Evolutionary conservation across 2,329 filamentous ascomycete species (phyloP).

Genomic region (Verticillium isaacii): DNA sequence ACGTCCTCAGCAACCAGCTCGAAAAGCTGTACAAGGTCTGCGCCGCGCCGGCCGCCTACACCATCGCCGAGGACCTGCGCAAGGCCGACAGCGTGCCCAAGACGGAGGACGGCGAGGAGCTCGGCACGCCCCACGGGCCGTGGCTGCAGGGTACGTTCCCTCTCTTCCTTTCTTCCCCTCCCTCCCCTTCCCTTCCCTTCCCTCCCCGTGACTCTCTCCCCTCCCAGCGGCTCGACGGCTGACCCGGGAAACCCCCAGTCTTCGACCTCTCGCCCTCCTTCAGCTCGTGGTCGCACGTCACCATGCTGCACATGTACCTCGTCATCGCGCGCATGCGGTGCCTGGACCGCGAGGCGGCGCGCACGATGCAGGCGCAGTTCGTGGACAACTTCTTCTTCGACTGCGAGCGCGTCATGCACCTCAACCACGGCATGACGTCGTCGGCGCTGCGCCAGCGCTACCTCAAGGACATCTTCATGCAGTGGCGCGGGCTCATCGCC

Average conservation of each 20-base stretch:
- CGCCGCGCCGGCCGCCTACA: slow-evolving; percentile 69
- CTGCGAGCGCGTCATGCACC: slow-evolving; percentile 77
- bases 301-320: slow-evolving; percentile 94
- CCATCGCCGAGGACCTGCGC: slow-evolving; percentile 62
- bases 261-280: slow-evolving; percentile 82
- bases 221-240: too few species aligned
- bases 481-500: slow-evolving; percentile 83
- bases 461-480: slow-evolving; percentile 84
- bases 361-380: slow-evolving; percentile 82
- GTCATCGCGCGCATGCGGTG: slow-evolving; percentile 78
- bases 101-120: slow-evolving; percentile 74
- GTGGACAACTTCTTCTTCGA: slow-evolving; percentile 94
- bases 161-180: too few species aligned
- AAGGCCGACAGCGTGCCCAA: slow-evolving; percentile 64
- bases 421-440: slow-evolving; percentile 67
- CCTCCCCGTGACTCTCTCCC: background rate
- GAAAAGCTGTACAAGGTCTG: slow-evolving; percentile 76
- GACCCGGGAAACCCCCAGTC: slow-evolving; percentile 39
- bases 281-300: slow-evolving; percentile 92
- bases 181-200: too few species aligned
- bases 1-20: slow-evolving; percentile 6
- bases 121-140: slow-evolving; percentile 68
- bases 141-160: slow-evolving; percentile 72
- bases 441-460: slow-evolving; percentile 57
- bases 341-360: slow-evolving; percentile 64